Base-by-base conservation (phyloP, 2,329 filamentous ascomycete genomes). In the Phyllosticta capitalensis region DNA sequence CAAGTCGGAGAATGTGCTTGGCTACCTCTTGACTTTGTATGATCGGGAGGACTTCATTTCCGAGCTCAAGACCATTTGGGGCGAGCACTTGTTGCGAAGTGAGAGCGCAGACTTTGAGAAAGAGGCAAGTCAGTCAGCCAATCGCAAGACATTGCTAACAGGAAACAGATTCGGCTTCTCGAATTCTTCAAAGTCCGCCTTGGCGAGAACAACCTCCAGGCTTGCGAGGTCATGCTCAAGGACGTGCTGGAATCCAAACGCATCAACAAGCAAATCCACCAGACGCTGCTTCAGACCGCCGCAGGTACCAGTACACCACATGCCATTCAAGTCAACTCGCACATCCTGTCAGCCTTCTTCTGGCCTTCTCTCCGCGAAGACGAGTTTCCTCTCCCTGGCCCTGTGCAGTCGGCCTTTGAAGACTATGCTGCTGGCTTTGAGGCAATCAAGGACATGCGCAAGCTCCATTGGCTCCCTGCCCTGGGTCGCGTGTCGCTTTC, bases 221-320 rank as follows among this genome's bases (percentile, higher is more conserved):
- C 89, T 54, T 96, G 92, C 72, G 92, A 99, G 69, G 94, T 99
- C 67, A 99, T 99, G 94, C 83, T 99, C 60, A 89, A 88, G 64
- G 94, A 99, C 70, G 88, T 97, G 38, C 82, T 88, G 64, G 92
- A 96, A 68, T 95, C 91, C 1, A 81, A 81, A 62, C 81, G 83
- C 50, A 83, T 95, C 61, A 89, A 96, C 68, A 75, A 79, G 7
- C 77, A 81, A 12, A 84, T 96, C 53, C 52, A 53, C 51, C 19
- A 56, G 21, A 49, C 33, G 56, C 62, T 7, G 24, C 12, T 45
- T 14, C 21, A 52, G 21, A 55, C 56, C 24, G 14, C 26, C 33
- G 53, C 48, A 3, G 10, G 58, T 61, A 22, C 61, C 63, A 20
- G 64, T 65, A 21, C 64, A 63, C 21, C 63, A 65, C 9, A 62